Base-by-base conservation (phyloP, 176 grass and related monocot species). In the Guadua angustifolia region DNA sequence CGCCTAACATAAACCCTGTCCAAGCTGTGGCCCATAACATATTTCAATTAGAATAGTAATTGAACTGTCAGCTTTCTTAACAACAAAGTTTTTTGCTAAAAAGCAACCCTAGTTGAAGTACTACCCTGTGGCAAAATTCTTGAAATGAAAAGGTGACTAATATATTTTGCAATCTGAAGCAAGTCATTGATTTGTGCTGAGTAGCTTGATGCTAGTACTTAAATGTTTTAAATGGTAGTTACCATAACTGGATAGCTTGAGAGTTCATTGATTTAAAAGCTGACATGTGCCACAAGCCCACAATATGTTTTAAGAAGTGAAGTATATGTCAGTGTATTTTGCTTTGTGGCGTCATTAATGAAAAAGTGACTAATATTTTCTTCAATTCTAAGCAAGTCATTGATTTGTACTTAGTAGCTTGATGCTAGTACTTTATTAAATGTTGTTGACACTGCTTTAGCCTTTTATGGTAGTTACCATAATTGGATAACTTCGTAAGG, bases 151-250 rank as follows among this genome's bases (percentile, higher is more conserved):
- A 42, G 62, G n/a, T 22, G n/a, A 61, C 9, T 64, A 63, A 73
- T 39, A 53, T 70, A 81, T 18, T 35, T 32, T 80, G 47, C 25
- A 69, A 21, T 68, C 17, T n/a, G 50, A 80, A 67, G 33, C 72
- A 75, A 62, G 63, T 51, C 43, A 66, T 84, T 82, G 47, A 6
- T 75, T 74, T 79, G 19, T 74, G 17, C 2, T 71, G 52, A 85
- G 36, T 76, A n/a, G 21, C 73, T 63, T 56, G 66, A 69, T 55
- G 17, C 18, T 59, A 69, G 46, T 35, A 72, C 7, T 69, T 80
- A 33, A 64, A 3, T 85, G 25, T 74, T 84, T 84, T 24, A 42
- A 16, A 66, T 38, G 35, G 21, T 63, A 66, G 60, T 53, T 75
- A 16, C 5, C 45, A 53, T 25, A 75, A 29, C 5, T 15, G 35